These are phyloP conservation scores for Trichophaea hybrida DNA, from an alignment of 2,329 filamentous ascomycete genomes.

Conservation along the genomic window DNA sequence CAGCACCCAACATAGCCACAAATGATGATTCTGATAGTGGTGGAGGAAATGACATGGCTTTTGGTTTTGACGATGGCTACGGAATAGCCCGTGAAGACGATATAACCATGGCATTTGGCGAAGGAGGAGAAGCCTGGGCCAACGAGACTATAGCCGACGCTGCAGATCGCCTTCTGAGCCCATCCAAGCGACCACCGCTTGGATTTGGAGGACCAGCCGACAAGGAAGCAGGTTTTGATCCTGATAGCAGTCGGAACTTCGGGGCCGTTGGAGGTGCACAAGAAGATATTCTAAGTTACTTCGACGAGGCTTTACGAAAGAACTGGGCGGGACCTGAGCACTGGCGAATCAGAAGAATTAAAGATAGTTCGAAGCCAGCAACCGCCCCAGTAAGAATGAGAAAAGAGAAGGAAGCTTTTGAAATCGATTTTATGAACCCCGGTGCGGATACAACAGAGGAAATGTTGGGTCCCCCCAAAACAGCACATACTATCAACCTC, in stretches of 20 bases:
- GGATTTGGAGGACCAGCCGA: conserved; percentile 32
- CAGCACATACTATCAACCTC: conserved; percentile 66
- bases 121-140: conserved; percentile 93
- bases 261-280: conserved; percentile 44
- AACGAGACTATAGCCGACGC: conserved; percentile 70
- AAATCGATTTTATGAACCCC: conserved; percentile 74
- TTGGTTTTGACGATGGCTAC: conserved; percentile 39
- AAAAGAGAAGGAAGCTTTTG: conserved; percentile 93
- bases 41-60: conserved; percentile 13
- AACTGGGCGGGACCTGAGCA: conserved; percentile 98
- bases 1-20: conserved; percentile 36
- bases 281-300: conserved; percentile 94
- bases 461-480: conserved; percentile 67
- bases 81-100: conserved; percentile 66
- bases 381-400: conserved; percentile 41
- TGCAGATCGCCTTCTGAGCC: conserved; percentile 67
- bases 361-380: conserved; percentile 47
- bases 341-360: conserved; percentile 92
- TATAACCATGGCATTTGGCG: conserved; percentile 64
- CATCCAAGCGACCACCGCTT: conserved; percentile 40
- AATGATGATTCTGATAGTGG: conserved; percentile 62
- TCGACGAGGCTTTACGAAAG: conserved; percentile 89
- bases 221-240: conserved; percentile 40
- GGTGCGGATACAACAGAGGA: conserved; percentile 55
- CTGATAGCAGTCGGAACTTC: conserved; percentile 41